Evolutionary conservation across 305 asterid genomes (phyloP).

Genomic region (Rubia balearica): DNA sequence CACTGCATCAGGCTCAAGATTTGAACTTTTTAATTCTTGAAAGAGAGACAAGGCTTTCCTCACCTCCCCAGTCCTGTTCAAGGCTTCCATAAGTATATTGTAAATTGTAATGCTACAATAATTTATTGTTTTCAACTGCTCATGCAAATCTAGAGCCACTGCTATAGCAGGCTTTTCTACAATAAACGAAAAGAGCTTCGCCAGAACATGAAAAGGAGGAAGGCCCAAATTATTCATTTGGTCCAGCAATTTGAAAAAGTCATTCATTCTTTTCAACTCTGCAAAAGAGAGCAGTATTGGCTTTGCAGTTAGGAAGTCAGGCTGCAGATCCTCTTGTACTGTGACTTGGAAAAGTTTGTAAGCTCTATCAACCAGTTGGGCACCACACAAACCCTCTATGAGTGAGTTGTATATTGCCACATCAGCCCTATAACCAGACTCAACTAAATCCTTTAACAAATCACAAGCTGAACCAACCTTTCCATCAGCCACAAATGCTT

Average conservation of each 20-base stretch:
- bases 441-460: constrained; percentile 76
- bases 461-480: constrained; percentile 71
- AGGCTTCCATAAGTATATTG: constrained; percentile 67
- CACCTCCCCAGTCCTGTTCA: constrained; percentile 45
- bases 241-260: constrained; percentile 57
- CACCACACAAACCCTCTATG: constrained; percentile 68
- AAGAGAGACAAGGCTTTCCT: constrained; percentile 56
- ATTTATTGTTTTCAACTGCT: constrained; percentile 39
- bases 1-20: constrained; percentile 43
- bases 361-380: constrained; percentile 59
- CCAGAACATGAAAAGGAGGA: constrained; percentile 35
- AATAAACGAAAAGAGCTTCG: constrained; percentile 48
- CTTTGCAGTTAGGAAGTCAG: constrained; percentile 55
- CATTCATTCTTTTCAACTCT: constrained; percentile 56
- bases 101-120: constrained; percentile 37
- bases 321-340: constrained; percentile 71
- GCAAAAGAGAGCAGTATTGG: constrained; percentile 65
- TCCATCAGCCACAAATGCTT: constrained; percentile 69
- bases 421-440: constrained; percentile 86
- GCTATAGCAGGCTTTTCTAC: constrained; percentile 34
- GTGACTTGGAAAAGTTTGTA: constrained; percentile 66
- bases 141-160: constrained; percentile 57
- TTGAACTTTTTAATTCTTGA: constrained; percentile 43
- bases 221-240: constrained; percentile 52
- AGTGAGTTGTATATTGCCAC: constrained; percentile 70